A percentile compares a stretch with the other conserved stretches of the same genome.
phyloP scores from a whole-genome alignment of 2,329 filamentous ascomycete species.

The Cladosporium oxysporum region DNA sequence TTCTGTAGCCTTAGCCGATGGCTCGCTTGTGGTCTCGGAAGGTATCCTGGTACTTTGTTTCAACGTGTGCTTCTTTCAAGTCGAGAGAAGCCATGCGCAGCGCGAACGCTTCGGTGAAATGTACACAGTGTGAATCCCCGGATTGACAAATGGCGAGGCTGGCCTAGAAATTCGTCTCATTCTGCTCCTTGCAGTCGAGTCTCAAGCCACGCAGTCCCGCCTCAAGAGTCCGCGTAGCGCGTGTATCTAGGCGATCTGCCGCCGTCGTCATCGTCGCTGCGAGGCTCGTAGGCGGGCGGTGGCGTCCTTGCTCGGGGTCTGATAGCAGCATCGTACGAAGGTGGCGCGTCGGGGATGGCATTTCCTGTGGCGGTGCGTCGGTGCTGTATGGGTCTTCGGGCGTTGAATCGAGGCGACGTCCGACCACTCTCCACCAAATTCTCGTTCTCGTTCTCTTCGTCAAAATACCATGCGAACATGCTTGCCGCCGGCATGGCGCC shows the following conservation, averaged over 20 bases:
- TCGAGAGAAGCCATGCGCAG: neutral
- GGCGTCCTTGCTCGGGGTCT: slow-evolving; percentile 29
- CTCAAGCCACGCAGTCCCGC: neutral
- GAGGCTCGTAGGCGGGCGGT: slow-evolving; percentile 36
- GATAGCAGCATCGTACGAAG: slow-evolving; percentile 33
- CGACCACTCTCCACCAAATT: neutral
- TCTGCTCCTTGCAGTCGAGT: neutral
- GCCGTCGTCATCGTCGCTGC: slow-evolving; percentile 30
- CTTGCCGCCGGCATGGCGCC: slow-evolving; percentile 33
- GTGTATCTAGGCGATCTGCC: slow-evolving; percentile 18
- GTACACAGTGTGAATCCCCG: neutral
- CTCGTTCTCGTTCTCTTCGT: slow-evolving; percentile 15
- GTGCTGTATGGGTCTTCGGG: slow-evolving; percentile 27
- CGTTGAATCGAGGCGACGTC: slow-evolving; percentile 22
- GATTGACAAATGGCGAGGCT: neutral
- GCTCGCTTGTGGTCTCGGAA: neutral
- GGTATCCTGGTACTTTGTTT: neutral
- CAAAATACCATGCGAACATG: slow-evolving; percentile 34
- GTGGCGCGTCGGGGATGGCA: slow-evolving; percentile 18
- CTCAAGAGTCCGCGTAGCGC: slow-evolving; percentile 4
- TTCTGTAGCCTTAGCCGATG: neutral
- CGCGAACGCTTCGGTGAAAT: neutral
- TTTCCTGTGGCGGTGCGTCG: slow-evolving; percentile 27
- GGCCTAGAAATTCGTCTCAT: neutral
- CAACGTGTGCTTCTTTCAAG: neutral